These are phyloP conservation scores for Colletotrichum cordylinicola DNA, from an alignment of 2,329 filamentous ascomycete species.

Conservation along the genomic window DNA sequence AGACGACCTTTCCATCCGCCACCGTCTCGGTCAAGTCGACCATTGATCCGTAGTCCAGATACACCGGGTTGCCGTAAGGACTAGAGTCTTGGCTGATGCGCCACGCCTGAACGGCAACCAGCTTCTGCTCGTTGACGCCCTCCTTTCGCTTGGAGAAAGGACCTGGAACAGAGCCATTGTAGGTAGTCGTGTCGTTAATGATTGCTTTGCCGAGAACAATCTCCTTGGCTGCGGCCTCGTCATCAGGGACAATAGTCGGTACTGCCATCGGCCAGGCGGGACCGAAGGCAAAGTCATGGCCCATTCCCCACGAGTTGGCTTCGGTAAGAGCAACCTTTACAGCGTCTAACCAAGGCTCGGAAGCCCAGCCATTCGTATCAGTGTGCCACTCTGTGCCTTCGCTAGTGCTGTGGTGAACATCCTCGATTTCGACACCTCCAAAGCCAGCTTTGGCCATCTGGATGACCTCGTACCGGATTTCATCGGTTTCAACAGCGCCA, in stretches of 20 bases:
- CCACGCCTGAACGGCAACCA: not conserved
- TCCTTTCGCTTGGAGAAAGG: not conserved
- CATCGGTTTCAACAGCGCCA: not conserved
- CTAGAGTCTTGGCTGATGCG: not conserved
- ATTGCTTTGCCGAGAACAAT: not conserved
- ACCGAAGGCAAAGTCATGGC: not conserved
- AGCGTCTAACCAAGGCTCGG: not conserved
- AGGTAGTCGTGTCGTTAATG: not conserved
- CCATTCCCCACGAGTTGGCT: not conserved
- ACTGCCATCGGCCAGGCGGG: not conserved
- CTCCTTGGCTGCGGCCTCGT: not conserved
- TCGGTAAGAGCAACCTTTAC: not conserved
- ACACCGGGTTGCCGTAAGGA: not conserved
- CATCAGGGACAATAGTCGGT: not conserved
- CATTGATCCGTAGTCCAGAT: not conserved
- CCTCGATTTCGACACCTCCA: not conserved
- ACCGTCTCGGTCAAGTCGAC: not conserved
- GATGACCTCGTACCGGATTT: not conserved
- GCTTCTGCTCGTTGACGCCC: not conserved
- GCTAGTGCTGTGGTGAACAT: not conserved
- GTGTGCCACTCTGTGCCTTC: not conserved
- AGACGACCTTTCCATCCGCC: rapidly evolving
- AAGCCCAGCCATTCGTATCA: not conserved
- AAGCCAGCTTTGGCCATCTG: not conserved
- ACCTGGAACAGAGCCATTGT: not conserved